Percentiles rank a stretch among this genome's conserved stretches.
Conservation (phyloP, 129 eudicot species). For the Arctium minus region DNA sequence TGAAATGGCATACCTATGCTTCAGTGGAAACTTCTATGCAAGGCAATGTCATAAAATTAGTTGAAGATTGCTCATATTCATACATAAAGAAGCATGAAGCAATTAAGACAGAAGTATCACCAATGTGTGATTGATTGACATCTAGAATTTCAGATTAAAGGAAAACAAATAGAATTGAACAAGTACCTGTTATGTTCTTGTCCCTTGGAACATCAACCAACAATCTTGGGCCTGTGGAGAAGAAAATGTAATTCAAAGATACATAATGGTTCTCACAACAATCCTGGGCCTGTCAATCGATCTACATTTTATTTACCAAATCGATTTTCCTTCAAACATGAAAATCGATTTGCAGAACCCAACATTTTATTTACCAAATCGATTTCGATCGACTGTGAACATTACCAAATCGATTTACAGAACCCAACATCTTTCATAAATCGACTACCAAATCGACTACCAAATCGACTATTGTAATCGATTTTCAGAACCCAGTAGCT, state of each 20-base stretch:
- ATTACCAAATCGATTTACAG: too few relatives aligned
- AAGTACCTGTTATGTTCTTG: slow-evolving; percentile 57
- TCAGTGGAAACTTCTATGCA: slow-evolving; percentile 16
- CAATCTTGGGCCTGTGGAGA: slow-evolving; percentile 47
- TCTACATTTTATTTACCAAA: too few relatives aligned
- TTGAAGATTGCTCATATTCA: neutral
- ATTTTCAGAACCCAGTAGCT: too few relatives aligned
- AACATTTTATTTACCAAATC: too few relatives aligned
- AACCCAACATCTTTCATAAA: too few relatives aligned
- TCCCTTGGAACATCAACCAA: slow-evolving; percentile 63
- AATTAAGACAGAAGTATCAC: neutral
- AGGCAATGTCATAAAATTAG: neutral
- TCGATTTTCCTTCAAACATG: too few relatives aligned
- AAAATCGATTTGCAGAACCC: too few relatives aligned
- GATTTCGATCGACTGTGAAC: too few relatives aligned
- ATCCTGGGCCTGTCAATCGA: too few relatives aligned
- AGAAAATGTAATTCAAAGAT: neutral
- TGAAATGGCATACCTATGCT: slow-evolving; percentile 43
- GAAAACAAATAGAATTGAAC: neutral
- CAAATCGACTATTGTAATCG: too few relatives aligned
- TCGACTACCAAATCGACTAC: too few relatives aligned
- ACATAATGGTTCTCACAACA: neutral
- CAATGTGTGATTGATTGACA: neutral
- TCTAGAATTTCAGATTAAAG: neutral
- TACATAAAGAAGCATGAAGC: neutral